Conservation (phyloP, 2,329 filamentous ascomycete genomes). For the Trichoderma sp. region DNA sequence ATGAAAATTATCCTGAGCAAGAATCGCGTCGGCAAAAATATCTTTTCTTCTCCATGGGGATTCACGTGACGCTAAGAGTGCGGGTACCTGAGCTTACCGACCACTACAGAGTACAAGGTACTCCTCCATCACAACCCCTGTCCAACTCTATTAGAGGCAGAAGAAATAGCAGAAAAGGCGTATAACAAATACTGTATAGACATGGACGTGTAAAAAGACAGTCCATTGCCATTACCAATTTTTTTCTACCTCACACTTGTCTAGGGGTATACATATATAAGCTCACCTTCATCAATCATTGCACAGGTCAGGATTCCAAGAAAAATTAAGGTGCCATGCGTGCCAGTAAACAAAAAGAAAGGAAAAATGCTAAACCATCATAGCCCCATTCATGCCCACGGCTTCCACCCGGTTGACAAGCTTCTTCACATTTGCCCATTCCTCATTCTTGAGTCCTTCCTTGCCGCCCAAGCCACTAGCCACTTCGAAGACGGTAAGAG, state of each 20-base stretch:
- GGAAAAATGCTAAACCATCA: constrained; percentile 35
- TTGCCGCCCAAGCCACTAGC: constrained; percentile 77
- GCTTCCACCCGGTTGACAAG: constrained; percentile 74
- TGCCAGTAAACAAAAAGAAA: constrained; percentile 7
- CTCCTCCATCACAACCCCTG: neutral
- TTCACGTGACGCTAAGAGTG: constrained; percentile 8
- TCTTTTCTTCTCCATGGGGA: neutral
- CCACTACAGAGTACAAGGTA: neutral
- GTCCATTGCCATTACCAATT: neutral
- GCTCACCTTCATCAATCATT: constrained; percentile 12
- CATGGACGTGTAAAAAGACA: neutral
- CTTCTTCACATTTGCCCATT: constrained; percentile 93
- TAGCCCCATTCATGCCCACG: constrained; percentile 49
- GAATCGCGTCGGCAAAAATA: constrained; percentile 9
- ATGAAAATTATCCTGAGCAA: neutral
- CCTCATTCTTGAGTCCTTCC: constrained; percentile 78
- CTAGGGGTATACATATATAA: constrained; percentile 20
- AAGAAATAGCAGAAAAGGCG: neutral
- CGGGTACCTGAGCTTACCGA: neutral
- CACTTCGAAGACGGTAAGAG: constrained; percentile 91
- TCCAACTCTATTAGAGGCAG: neutral
- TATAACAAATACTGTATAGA: neutral
- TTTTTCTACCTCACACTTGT: neutral
- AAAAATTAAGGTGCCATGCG: constrained; percentile 15
- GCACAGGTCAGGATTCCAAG: constrained; percentile 4